Evolutionary conservation across 2,329 filamentous ascomycete species (phyloP).

Genomic region (Phialemonium atrogriseum): DNA sequence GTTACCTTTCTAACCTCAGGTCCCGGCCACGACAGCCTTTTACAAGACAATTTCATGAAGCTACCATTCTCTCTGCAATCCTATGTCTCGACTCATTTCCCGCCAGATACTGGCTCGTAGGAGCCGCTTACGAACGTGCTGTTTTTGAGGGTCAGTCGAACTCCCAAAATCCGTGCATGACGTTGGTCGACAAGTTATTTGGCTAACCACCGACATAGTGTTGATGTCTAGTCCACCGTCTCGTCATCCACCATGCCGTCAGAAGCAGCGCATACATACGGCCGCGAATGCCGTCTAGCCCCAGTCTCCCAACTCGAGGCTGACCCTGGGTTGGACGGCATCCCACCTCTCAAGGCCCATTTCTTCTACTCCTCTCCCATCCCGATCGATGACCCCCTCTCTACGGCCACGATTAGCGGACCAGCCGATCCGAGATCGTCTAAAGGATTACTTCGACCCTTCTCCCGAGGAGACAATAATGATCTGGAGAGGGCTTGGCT

Average conservation of each 20-base stretch:
- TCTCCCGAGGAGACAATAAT: slow-evolving; percentile 70
- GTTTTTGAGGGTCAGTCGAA: too few species aligned
- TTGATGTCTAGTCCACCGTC: too few species aligned
- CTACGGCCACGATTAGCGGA: slow-evolving; percentile 46
- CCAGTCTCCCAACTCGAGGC: slow-evolving; percentile 32
- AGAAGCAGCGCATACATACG: slow-evolving; percentile 43
- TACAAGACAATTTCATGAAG: too few species aligned
- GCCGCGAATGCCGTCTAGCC: slow-evolving; percentile 48
- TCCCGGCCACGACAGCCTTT: too few species aligned
- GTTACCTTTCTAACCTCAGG: too few species aligned
- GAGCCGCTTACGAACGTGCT: too few species aligned
- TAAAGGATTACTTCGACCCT: slow-evolving; percentile 63
- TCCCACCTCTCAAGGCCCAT: slow-evolving; percentile 57
- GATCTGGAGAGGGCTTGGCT: slow-evolving; percentile 74
- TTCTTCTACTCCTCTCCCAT: slow-evolving; percentile 82
- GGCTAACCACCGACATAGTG: too few species aligned
- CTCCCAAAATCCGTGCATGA: too few species aligned
- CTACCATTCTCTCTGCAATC: too few species aligned
- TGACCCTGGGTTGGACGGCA: slow-evolving; percentile 30
- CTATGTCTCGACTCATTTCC: too few species aligned
- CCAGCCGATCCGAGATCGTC: slow-evolving; percentile 41
- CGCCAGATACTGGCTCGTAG: too few species aligned
- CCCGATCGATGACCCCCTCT: slow-evolving; percentile 84
- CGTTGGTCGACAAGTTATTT: too few species aligned
- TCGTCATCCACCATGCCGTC: slow-evolving; percentile 6